Evolutionary conservation across 345 rosid genomes (phyloP).

Genomic region (Salix koriyanagi): DNA sequence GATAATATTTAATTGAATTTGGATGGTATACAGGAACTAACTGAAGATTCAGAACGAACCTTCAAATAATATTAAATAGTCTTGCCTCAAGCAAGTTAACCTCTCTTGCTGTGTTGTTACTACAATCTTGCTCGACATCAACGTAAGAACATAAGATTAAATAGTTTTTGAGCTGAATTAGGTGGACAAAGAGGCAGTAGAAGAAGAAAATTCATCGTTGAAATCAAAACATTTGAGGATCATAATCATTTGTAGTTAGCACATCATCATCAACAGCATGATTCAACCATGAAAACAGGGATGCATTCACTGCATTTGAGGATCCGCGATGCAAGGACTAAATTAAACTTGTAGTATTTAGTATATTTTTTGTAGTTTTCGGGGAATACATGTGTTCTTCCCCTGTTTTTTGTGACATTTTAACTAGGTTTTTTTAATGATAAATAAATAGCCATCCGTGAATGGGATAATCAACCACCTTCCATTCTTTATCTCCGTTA

Average conservation of each 20-base stretch:
- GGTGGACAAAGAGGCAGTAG: neutral
- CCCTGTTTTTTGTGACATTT: no score
- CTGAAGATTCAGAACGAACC: neutral
- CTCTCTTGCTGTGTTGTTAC: neutral
- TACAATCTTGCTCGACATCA: neutral
- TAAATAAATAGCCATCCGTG: neutral
- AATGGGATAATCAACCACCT: neutral
- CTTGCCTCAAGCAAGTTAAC: neutral
- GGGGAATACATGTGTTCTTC: no score
- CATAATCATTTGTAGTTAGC: neutral
- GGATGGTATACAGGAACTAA: neutral
- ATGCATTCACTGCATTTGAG: no score
- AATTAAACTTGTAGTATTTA: no score
- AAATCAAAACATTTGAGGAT: neutral
- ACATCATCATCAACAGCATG: neutral
- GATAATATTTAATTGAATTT: neutral
- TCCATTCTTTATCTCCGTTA: neutral
- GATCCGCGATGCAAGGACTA: no score
- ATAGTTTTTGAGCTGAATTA: neutral
- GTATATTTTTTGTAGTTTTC: no score
- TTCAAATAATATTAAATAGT: no score
- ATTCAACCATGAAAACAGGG: neutral
- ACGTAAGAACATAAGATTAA: no score
- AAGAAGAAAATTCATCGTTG: no score
- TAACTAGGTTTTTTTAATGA: neutral